These are phyloP conservation scores for Letharia lupina DNA, from an alignment of 495 filamentous ascomycete species.

Conservation along the genomic window DNA sequence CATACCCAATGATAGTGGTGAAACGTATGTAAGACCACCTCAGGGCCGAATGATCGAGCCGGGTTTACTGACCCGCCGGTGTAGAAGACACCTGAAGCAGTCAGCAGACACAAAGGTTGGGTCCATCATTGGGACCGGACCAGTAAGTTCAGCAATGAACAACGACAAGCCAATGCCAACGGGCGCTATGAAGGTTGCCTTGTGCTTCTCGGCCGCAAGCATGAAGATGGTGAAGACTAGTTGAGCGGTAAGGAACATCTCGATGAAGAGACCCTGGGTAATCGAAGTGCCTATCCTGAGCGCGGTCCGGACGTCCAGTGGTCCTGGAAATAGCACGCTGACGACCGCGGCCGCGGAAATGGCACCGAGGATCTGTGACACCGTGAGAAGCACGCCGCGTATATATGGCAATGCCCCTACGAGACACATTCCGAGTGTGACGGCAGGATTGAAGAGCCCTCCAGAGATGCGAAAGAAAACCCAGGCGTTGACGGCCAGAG, in stretches of 20 bases:
- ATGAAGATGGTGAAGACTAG: constrained; percentile 52
- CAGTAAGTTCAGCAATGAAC: constrained; percentile 42
- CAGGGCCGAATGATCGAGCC: constrained; percentile 32
- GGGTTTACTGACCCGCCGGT: constrained; percentile 56
- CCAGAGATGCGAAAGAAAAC: constrained; percentile 58
- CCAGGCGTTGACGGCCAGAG: constrained; percentile 58
- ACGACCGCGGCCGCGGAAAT: constrained; percentile 50
- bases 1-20: constrained; percentile 31
- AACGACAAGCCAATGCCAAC: constrained; percentile 45
- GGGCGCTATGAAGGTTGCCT: constrained; percentile 31
- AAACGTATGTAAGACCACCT: constrained; percentile 19
- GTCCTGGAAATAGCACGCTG: constrained; percentile 44
- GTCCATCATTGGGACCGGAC: constrained; percentile 3
- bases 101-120: neutral
- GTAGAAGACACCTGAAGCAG: constrained; percentile 42
- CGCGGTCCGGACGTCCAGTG: constrained; percentile 39
- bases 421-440: constrained; percentile 39
- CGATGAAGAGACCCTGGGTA: constrained; percentile 47
- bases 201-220: constrained; percentile 50
- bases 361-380: constrained; percentile 49
- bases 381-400: constrained; percentile 41
- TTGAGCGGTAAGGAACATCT: constrained; percentile 45
- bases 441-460: constrained; percentile 60
- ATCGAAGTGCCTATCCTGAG: constrained; percentile 36
- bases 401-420: constrained; percentile 45